Conservation (phyloP, 768 basidiomycete species). For the Ramaria rubella region DNA sequence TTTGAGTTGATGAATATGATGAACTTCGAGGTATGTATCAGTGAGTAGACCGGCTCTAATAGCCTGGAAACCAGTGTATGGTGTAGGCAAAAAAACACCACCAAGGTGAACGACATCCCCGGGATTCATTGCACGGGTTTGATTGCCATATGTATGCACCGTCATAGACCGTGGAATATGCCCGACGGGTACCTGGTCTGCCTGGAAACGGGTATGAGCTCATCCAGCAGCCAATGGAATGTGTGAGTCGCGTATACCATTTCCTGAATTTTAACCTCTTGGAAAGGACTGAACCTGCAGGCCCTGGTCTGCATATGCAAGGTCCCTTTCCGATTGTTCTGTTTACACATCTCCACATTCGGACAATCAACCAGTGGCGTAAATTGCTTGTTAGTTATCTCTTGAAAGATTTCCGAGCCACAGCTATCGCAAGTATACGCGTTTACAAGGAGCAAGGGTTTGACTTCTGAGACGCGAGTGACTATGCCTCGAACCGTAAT, state of each 20-base stretch:
- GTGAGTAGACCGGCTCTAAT: constrained; percentile 94
- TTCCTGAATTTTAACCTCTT: constrained; percentile 98
- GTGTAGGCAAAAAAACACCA: constrained; percentile 96
- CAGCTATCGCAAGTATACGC: constrained; percentile 98
- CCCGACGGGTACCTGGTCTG: constrained; percentile 98
- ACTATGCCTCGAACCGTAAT: constrained; percentile 98
- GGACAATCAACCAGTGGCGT: constrained; percentile 84
- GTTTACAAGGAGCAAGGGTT: constrained; percentile 93
- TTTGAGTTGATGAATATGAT: constrained; percentile 89
- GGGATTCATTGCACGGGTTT: constrained; percentile 88
- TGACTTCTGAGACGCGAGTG: constrained; percentile 97
- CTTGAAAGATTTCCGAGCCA: constrained; percentile 97
- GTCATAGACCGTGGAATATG: constrained; percentile 99
- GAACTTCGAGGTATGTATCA: constrained; percentile 92
- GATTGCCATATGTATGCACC: constrained; percentile 83
- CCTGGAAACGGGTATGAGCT: constrained; percentile 39
- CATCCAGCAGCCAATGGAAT: not conserved
- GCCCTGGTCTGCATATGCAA: constrained; percentile 98
- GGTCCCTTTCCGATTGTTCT: constrained; percentile 81
- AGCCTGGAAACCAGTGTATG: constrained; percentile 96
- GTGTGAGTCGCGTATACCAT: constrained; percentile 54
- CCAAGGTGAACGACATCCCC: constrained; percentile 93
- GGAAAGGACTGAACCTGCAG: constrained; percentile 94
- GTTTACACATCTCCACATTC: constrained; percentile 77
- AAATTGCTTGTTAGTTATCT: constrained; percentile 88